Evolutionary conservation across 768 basidiomycete genomes (phyloP).

Genomic region (Leccinellum luteum): DNA sequence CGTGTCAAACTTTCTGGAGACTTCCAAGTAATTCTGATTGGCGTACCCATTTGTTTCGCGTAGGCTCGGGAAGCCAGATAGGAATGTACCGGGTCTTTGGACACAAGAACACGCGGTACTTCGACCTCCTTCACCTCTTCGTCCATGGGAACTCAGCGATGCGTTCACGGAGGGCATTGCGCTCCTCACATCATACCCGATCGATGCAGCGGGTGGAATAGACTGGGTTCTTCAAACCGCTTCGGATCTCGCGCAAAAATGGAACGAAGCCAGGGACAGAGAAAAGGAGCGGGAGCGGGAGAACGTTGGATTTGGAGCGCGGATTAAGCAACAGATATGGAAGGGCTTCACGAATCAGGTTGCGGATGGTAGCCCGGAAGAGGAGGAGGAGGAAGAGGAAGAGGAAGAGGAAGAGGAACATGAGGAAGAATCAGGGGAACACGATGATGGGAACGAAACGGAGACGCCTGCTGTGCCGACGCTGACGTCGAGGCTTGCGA

Average conservation of each 20-base stretch:
- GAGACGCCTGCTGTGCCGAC: conserved; percentile 39
- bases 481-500: conserved; percentile 53
- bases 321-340: conserved; percentile 63
- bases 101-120: conserved; percentile 38
- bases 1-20: conserved; percentile 10
- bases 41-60: neutral
- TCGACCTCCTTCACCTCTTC: conserved; percentile 42
- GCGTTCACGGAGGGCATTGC: conserved; percentile 65
- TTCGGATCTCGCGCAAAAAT: conserved; percentile 53
- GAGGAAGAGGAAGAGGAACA: conserved; percentile 37
- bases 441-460: conserved; percentile 45
- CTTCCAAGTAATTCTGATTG: neutral
- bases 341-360: conserved; percentile 60
- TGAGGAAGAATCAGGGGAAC: conserved; percentile 25
- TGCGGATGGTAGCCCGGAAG: conserved; percentile 30
- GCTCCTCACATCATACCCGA: conserved; percentile 63
- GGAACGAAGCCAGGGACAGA: conserved; percentile 38
- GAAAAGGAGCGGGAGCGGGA: conserved; percentile 30
- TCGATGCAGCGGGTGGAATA: conserved; percentile 64
- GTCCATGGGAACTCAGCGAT: conserved; percentile 54
- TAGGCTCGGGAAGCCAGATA: conserved; percentile 53
- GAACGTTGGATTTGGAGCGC: conserved; percentile 49
- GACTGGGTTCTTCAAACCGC: conserved; percentile 70
- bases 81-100: conserved; percentile 52
- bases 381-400: conserved; percentile 35